Base-by-base conservation (phyloP, 768 basidiomycete genomes). In the Rhizopogon vulgaris region DNA sequence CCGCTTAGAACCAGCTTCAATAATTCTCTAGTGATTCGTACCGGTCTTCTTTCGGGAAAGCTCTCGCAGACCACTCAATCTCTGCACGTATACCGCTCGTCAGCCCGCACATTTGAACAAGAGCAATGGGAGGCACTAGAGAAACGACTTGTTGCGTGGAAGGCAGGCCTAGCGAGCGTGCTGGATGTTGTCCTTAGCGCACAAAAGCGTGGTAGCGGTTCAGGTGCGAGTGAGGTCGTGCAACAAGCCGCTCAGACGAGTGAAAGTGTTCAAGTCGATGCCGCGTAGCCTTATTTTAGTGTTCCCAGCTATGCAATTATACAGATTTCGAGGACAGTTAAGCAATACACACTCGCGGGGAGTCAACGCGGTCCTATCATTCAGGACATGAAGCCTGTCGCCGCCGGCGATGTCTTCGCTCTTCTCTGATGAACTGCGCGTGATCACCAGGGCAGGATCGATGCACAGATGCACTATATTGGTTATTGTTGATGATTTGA, bases 61-160 rank as follows among this genome's bases (percentile, higher is more conserved):
- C 83, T 94, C 45, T 88, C 89, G 1, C 92, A 94, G 64, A 81
- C 83, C 1, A 76, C 82, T 8, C 84, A 88, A 60, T 82, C 80
- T 43, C 69, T 94, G 37, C 83, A 82, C 56, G 78, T 94, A 53
- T 81, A 78, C 46, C 83, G 84, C 32, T 84, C 90, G 0, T 84
- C 83, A 0, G 79, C 88, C 1, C 84, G 88, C 51, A 76, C 79
- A 9, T 93, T 93, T 62, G 86, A 85, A 60, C 77, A 76, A 38
- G 80, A 78, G 58, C 87, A 94, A 66, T 94, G 92, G 91, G 80
- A 82, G 61, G 73, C 76, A 22, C 75, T 94, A 43, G 86, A 90
- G 66, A 81, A 81, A 65, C 76, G 88, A 38, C 67, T 93, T 6
- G 59, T 81, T n/a, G 77, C 80, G 28, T 94, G 90, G 90, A 89